Evolutionary conservation across 345 rosid species (phyloP).

Genomic region (Rubroshorea leprosula): DNA sequence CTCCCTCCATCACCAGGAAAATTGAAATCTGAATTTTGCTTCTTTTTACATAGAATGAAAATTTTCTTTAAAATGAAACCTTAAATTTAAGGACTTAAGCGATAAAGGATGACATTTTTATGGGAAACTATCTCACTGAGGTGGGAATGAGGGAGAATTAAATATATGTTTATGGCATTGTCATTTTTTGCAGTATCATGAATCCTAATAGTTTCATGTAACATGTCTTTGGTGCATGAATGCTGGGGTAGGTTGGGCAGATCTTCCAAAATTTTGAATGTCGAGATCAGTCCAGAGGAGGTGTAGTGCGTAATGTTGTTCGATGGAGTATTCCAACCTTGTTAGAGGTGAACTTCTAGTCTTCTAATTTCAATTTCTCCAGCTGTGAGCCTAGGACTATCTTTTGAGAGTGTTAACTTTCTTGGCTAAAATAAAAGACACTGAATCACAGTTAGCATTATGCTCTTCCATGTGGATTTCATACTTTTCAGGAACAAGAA

Average conservation of each 20-base stretch:
- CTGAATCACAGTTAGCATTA: neutral
- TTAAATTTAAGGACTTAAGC: no score
- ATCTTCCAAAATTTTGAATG: constrained; percentile 78
- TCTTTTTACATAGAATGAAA: neutral
- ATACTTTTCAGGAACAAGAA: constrained; percentile 61
- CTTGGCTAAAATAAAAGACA: neutral
- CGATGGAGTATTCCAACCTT: constrained; percentile 77
- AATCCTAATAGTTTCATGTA: neutral
- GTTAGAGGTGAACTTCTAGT: constrained; percentile 49
- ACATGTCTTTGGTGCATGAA: neutral
- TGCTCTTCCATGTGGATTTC: constrained; percentile 4
- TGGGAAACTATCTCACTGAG: no score
- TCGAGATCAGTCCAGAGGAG: constrained; percentile 48
- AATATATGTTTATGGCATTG: no score
- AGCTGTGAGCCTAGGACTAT: no score
- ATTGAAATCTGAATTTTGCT: no score
- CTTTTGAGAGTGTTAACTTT: constrained; percentile 12
- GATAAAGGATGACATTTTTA: no score
- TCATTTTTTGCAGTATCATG: no score
- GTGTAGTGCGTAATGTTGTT: constrained; percentile 69
- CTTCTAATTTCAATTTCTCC: constrained; percentile 11
- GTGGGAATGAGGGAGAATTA: no score
- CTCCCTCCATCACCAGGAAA: neutral
- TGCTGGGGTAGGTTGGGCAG: constrained; percentile 62
- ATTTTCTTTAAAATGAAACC: no score